Conservation (phyloP, 176 grass and related monocot species). For the Oryza longistaminata region DNA sequence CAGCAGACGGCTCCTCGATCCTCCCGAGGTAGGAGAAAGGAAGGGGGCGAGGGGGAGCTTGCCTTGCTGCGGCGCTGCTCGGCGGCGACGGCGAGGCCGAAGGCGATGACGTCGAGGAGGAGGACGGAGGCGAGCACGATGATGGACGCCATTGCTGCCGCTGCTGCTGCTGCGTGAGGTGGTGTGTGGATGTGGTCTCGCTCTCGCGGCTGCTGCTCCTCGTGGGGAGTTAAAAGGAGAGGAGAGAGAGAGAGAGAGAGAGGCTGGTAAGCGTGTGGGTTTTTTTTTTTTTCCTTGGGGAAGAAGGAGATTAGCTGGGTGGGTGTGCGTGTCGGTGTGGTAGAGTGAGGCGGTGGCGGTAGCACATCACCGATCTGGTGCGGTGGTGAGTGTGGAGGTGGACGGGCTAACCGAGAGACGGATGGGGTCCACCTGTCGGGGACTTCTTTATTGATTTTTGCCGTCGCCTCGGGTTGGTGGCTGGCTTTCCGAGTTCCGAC, state of each 20-base stretch:
- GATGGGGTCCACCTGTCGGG: too few relatives aligned
- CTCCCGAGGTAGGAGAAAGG: too few relatives aligned
- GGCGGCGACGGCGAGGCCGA: conserved; percentile 85
- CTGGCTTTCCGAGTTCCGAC: too few relatives aligned
- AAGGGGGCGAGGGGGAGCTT: not conserved
- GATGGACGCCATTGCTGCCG: conserved; percentile 53
- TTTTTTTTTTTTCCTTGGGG: not conserved
- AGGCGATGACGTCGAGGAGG: conserved; percentile 75
- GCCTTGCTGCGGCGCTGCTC: conserved; percentile 91
- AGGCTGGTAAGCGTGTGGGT: not conserved
- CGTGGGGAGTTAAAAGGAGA: not conserved
- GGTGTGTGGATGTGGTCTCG: not conserved
- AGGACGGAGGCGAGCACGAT: conserved; percentile 66
- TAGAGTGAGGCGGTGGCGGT: not conserved
- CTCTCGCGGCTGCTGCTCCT: not conserved
- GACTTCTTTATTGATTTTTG: too few relatives aligned
- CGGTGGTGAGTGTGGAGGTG: too few relatives aligned
- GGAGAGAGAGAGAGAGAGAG: too few relatives aligned
- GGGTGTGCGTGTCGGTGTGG: not conserved
- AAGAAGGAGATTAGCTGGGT: too few relatives aligned
- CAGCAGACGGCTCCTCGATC: not conserved
- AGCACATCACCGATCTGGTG: not conserved
- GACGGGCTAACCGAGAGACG: too few relatives aligned
- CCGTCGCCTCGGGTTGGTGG: too few relatives aligned
- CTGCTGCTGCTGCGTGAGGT: not conserved